Percentiles rank a stretch among this genome's conserved stretches.
These are phyloP conservation scores for Candida peoriensis DNA, from an alignment of 805 yeast genomes.

Conservation along the genomic window DNA sequence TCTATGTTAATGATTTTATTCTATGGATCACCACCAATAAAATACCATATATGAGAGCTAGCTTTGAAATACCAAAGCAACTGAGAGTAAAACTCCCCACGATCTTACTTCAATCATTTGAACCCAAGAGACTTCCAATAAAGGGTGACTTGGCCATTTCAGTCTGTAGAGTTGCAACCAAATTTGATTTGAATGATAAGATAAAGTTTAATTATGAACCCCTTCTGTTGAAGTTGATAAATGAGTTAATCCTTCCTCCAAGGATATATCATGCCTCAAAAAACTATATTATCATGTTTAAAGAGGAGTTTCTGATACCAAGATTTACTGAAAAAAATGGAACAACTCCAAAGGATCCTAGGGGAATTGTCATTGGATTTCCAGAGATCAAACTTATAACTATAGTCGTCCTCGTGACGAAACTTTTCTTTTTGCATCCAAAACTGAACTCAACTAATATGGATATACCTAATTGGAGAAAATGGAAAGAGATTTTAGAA, in stretches of 20 bases:
- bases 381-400: conserved; percentile 20
- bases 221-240: conserved; percentile 34
- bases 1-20: conserved; percentile 45
- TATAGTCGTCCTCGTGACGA: conserved; percentile 12
- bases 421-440: conserved; percentile 20
- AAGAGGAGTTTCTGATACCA: conserved; percentile 4
- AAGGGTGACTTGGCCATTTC: conserved; percentile 31
- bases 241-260: conserved; percentile 45
- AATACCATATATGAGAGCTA: conserved; percentile 45
- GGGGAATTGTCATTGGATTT: conserved; percentile 33
- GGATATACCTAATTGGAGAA: conserved; percentile 3
- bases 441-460: conserved; percentile 2
- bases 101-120: conserved; percentile 31
- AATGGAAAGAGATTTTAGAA: conserved; percentile 21
- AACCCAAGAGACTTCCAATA: conserved; percentile 36
- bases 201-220: conserved; percentile 30
- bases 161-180: conserved; percentile 17
- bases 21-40: conserved; percentile 35
- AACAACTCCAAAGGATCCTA: neutral
- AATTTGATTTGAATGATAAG: neutral
- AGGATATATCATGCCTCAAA: conserved; percentile 37
- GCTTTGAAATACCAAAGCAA: conserved; percentile 33
- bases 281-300: conserved; percentile 21
- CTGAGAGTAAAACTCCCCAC: conserved; percentile 35
- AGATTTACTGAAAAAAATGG: neutral